Percentiles rank a stretch among this genome's conserved stretches.
Conservation (phyloP, 176 grass and related monocot genomes). For the Zoysia japonica region DNA sequence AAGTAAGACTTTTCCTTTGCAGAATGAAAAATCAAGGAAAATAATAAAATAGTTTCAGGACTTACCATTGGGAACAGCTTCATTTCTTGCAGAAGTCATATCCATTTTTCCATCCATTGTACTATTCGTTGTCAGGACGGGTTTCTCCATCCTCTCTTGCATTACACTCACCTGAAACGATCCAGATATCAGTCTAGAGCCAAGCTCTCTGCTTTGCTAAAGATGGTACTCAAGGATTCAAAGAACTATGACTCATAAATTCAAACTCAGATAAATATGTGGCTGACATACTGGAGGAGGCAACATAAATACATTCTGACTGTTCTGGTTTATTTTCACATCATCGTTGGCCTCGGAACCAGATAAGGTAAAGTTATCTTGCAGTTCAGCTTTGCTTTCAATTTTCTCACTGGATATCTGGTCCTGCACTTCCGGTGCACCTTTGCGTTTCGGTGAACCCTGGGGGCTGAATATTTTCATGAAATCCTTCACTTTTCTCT, state of each 20-base stretch:
- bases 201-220: neutral
- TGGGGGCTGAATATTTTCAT: slow-evolving; percentile 80
- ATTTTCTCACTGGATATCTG: slow-evolving; percentile 45
- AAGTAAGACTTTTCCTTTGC: neutral
- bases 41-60: neutral
- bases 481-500: slow-evolving; percentile 75
- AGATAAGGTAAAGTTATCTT: slow-evolving; percentile 54
- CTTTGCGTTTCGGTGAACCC: slow-evolving; percentile 72
- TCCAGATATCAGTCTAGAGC: neutral
- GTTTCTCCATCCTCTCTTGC: slow-evolving; percentile 42
- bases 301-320: slow-evolving; percentile 39
- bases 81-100: slow-evolving; percentile 46
- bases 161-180: slow-evolving; percentile 61
- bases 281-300: slow-evolving; percentile 47
- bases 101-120: slow-evolving; percentile 38
- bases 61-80: slow-evolving; percentile 50
- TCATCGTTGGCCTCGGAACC: slow-evolving; percentile 37
- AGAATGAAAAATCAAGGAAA: slow-evolving; percentile 17
- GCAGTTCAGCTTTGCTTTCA: slow-evolving; percentile 47
- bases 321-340: slow-evolving; percentile 37
- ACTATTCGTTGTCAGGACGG: slow-evolving; percentile 23
- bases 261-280: slow-evolving; percentile 19
- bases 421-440: slow-evolving; percentile 42
- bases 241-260: slow-evolving; percentile 3
- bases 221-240: neutral